Percentiles rank a stretch among this genome's conserved stretches.
Conservation (phyloP, 1,284 basidiomycete species). For the Vanrija pseudolonga region DNA sequence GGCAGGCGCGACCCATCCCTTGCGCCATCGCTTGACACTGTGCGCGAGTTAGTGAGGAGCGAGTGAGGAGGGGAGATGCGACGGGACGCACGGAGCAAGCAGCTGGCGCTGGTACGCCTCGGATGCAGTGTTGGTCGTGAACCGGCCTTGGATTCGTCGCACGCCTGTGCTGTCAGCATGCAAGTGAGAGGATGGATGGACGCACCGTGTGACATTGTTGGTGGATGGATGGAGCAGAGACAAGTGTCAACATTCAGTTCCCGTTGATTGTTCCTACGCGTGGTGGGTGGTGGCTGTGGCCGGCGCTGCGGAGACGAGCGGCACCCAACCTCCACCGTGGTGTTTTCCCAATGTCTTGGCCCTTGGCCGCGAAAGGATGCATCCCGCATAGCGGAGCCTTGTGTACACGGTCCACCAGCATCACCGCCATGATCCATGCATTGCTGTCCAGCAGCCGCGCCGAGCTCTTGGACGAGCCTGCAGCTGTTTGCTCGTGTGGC, state of each 20-base stretch:
- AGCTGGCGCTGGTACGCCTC: conserved; percentile 36
- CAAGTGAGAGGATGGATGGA: background rate
- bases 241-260: background rate
- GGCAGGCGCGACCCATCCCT: conserved; percentile 31
- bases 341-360: too few species aligned
- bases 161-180: conserved; percentile 1
- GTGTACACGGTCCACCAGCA: too few species aligned
- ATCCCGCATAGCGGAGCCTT: too few species aligned
- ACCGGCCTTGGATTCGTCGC: conserved; percentile 29
- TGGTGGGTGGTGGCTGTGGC: too few species aligned
- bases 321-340: too few species aligned
- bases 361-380: too few species aligned
- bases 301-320: too few species aligned
- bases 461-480: too few species aligned
- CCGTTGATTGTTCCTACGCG: background rate
- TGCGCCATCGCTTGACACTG: conserved; percentile 36
- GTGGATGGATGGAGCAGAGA: conserved; percentile 3
- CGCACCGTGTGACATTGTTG: conserved; percentile 4
- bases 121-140: conserved; percentile 26
- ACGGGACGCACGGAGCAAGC: conserved; percentile 27
- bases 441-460: too few species aligned
- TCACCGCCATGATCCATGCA: too few species aligned
- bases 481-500: too few species aligned
- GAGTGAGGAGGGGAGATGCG: background rate
- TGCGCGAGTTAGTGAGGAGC: background rate